Conservation (phyloP, 1,284 basidiomycete genomes). For the Pseudozyma hubeiensis region DNA sequence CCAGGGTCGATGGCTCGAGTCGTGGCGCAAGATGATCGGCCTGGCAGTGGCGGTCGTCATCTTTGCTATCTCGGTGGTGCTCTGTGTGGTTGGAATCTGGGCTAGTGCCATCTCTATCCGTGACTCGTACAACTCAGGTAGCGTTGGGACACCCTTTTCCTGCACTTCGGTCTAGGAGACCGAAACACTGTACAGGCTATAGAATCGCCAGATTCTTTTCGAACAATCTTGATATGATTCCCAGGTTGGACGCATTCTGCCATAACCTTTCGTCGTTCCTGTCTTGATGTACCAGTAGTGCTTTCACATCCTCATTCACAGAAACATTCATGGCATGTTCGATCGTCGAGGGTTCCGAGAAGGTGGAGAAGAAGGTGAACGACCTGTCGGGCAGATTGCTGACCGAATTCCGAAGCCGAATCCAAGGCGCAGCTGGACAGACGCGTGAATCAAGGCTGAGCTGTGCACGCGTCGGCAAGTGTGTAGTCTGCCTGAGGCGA, state of each 20-base stretch:
- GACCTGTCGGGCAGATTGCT: no score
- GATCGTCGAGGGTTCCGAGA: no score
- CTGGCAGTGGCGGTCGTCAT: slow-evolving; percentile 55
- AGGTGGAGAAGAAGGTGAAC: no score
- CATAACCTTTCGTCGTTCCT: not conserved
- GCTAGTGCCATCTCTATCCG: slow-evolving; percentile 66
- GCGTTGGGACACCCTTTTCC: slow-evolving; percentile 67
- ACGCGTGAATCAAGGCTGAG: not conserved
- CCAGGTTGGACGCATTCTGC: not conserved
- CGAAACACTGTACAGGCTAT: no score
- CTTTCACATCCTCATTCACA: no score
- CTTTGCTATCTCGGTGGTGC: slow-evolving; percentile 64
- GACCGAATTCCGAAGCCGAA: not conserved
- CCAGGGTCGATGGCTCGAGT: slow-evolving; percentile 44
- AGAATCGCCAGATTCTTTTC: no score
- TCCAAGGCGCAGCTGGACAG: not conserved
- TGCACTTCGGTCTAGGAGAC: slow-evolving; percentile 46
- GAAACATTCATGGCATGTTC: no score
- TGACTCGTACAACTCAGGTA: slow-evolving; percentile 62
- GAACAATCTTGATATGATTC: no score
- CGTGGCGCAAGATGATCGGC: slow-evolving; percentile 41
- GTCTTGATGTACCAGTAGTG: no score
- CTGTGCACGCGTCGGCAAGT: slow-evolving; percentile 14
- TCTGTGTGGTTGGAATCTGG: slow-evolving; percentile 69
- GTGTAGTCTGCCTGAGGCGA: not conserved